phyloP scores from a whole-genome alignment of 2,329 filamentous ascomycete species.

The Fusarium graminum region DNA sequence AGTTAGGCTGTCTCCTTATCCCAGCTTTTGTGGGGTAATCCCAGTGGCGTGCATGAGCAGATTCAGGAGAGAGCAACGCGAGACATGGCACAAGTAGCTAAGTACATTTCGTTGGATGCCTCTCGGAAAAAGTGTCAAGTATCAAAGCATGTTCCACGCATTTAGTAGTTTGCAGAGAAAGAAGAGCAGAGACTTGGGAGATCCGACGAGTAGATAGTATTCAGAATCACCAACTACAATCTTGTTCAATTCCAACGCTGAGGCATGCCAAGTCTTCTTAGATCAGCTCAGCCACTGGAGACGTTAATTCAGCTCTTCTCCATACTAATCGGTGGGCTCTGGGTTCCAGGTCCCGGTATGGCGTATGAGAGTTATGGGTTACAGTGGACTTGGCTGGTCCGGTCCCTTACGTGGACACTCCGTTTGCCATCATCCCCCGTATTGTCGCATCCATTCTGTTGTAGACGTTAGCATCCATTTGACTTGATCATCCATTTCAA shows the following conservation, averaged over 20 bases:
- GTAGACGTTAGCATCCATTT: conserved; percentile 26
- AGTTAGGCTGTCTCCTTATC: conserved; percentile 43
- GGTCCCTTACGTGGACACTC: conserved; percentile 50
- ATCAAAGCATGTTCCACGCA: conserved; percentile 1
- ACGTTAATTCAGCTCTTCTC: conserved; percentile 22
- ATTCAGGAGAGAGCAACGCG: conserved; percentile 37
- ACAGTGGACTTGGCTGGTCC: conserved; percentile 31
- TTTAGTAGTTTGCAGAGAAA: neutral
- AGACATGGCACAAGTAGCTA: neutral
- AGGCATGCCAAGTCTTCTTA: conserved; percentile 36
- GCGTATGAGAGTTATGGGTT: neutral
- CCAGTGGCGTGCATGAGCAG: conserved; percentile 35
- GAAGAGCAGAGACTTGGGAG: neutral
- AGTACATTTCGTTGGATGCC: conserved; percentile 38
- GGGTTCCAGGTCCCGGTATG: conserved; percentile 28
- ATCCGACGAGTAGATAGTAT: neutral
- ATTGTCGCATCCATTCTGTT: conserved; percentile 33
- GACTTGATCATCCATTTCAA: conserved; percentile 23
- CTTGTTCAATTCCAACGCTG: neutral
- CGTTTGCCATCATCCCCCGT: conserved; percentile 43
- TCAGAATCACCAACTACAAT: neutral
- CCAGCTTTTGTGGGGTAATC: conserved; percentile 46
- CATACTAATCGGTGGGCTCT: conserved; percentile 41
- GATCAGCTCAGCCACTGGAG: conserved; percentile 39
- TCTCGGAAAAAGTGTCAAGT: conserved; percentile 20